Conservation (phyloP, 352 stramenopile genomes). For the Globisporangium cystogenes region DNA sequence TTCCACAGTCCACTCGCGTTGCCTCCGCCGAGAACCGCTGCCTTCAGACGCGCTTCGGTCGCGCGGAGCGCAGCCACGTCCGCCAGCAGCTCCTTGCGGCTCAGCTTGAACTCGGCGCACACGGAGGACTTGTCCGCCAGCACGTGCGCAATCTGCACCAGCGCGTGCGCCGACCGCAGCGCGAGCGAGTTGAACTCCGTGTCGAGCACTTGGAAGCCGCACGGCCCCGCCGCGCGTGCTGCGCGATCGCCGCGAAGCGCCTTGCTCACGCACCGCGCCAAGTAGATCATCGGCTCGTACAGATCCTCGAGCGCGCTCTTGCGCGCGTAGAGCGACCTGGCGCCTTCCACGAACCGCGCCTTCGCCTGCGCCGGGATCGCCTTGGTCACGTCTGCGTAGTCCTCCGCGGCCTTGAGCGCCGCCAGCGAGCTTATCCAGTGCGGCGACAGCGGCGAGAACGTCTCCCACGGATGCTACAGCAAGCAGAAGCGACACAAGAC, state of each 20-base stretch:
- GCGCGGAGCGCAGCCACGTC: constrained; percentile 30
- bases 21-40: constrained; percentile 38
- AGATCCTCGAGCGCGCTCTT: constrained; percentile 39
- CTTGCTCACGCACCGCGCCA: constrained; percentile 28
- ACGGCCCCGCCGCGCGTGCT: neutral
- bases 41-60: constrained; percentile 24
- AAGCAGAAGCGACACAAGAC: neutral
- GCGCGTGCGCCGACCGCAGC: constrained; percentile 50
- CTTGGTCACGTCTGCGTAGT: constrained; percentile 39
- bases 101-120: constrained; percentile 44
- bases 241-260: neutral
- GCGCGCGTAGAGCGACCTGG: constrained; percentile 21
- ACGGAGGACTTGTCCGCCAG: constrained; percentile 53
- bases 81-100: constrained; percentile 29
- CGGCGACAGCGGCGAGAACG: constrained; percentile 63
- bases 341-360: constrained; percentile 40
- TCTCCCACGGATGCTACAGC: constrained; percentile 78
- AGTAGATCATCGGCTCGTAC: constrained; percentile 83
- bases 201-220: constrained; percentile 49
- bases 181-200: constrained; percentile 79
- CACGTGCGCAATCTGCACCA: constrained; percentile 63
- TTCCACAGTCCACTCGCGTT: constrained; percentile 56
- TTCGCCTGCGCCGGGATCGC: constrained; percentile 44
- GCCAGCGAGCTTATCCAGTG: constrained; percentile 55
- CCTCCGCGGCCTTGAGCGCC: constrained; percentile 32